Percentiles rank a stretch among this genome's conserved stretches.
phyloP scores from a whole-genome alignment of 495 filamentous ascomycete species.

The Daldinia bambusicola region DNA sequence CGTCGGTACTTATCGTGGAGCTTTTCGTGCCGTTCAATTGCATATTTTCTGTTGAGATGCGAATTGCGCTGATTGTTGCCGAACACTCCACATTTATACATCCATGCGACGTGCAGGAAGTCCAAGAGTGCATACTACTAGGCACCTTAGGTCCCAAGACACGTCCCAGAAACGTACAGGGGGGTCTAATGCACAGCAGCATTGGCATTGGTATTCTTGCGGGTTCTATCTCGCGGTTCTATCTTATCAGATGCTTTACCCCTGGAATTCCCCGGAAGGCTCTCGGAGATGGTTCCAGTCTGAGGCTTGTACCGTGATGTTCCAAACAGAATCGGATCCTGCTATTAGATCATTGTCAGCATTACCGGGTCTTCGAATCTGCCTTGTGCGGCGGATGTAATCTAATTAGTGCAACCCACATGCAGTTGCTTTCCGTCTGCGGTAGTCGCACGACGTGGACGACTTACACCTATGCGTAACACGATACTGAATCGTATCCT shows the following conservation, averaged over 20 bases:
- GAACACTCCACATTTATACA: not conserved
- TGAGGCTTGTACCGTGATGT: not conserved
- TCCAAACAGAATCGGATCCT: not conserved
- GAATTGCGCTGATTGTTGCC: not conserved
- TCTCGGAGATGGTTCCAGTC: not conserved
- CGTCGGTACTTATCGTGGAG: conserved; percentile 1
- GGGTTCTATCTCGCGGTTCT: not conserved
- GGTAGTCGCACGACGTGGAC: not conserved
- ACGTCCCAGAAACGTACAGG: not conserved
- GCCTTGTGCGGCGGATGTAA: not conserved
- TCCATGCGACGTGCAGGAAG: not conserved
- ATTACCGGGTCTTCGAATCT: not conserved
- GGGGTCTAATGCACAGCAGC: not conserved
- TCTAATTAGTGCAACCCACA: not conserved
- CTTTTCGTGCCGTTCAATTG: not conserved
- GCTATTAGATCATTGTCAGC: not conserved
- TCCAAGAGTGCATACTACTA: too few species aligned
- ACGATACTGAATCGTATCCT: not conserved
- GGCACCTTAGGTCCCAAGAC: too few species aligned
- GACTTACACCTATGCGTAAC: too few species aligned
- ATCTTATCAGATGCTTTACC: not conserved
- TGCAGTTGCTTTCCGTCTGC: not conserved
- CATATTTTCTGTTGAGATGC: not conserved
- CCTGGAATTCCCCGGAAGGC: not conserved
- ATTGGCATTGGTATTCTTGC: not conserved